Percentiles rank a stretch among this genome's conserved stretches.
These are phyloP conservation scores for Talaromyces albobiverticillius DNA, from an alignment of 2,329 filamentous ascomycete genomes.

Conservation along the genomic window DNA sequence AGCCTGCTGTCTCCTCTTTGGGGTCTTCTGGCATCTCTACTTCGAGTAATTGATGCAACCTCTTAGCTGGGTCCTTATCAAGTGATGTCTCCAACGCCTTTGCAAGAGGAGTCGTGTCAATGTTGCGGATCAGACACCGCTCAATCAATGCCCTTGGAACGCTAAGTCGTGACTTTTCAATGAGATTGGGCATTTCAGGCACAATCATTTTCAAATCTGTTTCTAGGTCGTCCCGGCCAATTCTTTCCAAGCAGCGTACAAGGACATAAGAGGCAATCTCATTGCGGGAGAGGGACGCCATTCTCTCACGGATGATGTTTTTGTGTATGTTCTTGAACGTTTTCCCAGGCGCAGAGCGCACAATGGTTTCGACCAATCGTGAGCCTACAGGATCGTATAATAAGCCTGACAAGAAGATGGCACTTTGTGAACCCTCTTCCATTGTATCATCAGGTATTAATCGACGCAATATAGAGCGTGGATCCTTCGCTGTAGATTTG, in stretches of 20 bases:
- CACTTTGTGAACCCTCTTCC: conserved; percentile 68
- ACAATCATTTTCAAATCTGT: conserved; percentile 69
- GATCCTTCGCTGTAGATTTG: conserved; percentile 63
- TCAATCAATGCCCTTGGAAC: conserved; percentile 82
- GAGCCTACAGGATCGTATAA: conserved; percentile 90
- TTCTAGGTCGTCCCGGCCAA: conserved; percentile 81
- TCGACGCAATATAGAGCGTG: conserved; percentile 68
- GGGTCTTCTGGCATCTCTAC: conserved; percentile 51
- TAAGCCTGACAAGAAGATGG: conserved; percentile 78
- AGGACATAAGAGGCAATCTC: conserved; percentile 88
- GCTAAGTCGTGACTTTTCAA: conserved; percentile 72
- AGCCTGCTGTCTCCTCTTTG: conserved; percentile 42
- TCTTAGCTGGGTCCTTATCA: conserved; percentile 46
- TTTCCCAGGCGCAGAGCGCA: conserved; percentile 77
- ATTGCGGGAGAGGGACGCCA: conserved; percentile 79
- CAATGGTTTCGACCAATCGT: conserved; percentile 80
- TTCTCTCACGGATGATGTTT: conserved; percentile 73
- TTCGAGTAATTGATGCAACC: conserved; percentile 60
- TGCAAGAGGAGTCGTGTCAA: conserved; percentile 56
- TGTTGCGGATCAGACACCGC: conserved; percentile 67
- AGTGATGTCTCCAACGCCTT: conserved; percentile 58
- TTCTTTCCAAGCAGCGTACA: conserved; percentile 74
- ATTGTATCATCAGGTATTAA: conserved; percentile 79
- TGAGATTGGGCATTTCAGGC: conserved; percentile 68
- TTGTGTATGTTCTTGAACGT: conserved; percentile 85